Conservation (phyloP, 2,329 filamentous ascomycete genomes). For the Eurotiales sp. region DNA sequence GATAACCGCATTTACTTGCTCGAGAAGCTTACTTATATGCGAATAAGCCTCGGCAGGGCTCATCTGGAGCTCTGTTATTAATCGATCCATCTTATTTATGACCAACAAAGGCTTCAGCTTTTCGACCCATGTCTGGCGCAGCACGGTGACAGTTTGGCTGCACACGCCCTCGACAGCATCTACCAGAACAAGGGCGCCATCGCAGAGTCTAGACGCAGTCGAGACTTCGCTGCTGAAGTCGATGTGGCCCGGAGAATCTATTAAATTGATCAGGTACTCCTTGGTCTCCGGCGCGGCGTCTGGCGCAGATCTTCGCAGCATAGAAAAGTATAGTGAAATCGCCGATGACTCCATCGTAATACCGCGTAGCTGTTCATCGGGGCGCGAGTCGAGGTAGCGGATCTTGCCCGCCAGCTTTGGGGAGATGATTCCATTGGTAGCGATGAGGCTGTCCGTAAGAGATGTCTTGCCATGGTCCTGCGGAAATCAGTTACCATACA, state of each 20-base stretch:
- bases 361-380: slow-evolving; percentile 90
- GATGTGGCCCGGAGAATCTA: slow-evolving; percentile 96
- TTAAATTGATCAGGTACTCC: slow-evolving; percentile 94
- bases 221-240: slow-evolving; percentile 99
- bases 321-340: slow-evolving; percentile 93
- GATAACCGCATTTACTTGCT: slow-evolving; percentile 95
- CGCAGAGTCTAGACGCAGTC: slow-evolving; percentile 87
- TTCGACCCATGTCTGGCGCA: slow-evolving; percentile 92
- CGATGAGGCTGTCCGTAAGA: slow-evolving; percentile 89
- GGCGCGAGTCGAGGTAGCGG: slow-evolving; percentile 91
- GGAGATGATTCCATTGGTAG: slow-evolving; percentile 99
- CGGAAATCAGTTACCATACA: slow-evolving; percentile 11
- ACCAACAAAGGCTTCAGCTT: slow-evolving; percentile 91
- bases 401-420: slow-evolving; percentile 97
- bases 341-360: slow-evolving; percentile 99
- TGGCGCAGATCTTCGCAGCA: slow-evolving; percentile 69
- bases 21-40: slow-evolving; percentile 82
- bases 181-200: slow-evolving; percentile 89
- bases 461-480: slow-evolving; percentile 97
- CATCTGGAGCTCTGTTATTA: slow-evolving; percentile 93
- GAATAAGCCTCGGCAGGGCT: slow-evolving; percentile 83
- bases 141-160: slow-evolving; percentile 95
- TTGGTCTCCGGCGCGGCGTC: slow-evolving; percentile 68
- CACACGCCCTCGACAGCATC: slow-evolving; percentile 98
- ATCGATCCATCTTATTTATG: slow-evolving; percentile 96